Conservation (phyloP, 2,329 filamentous ascomycete genomes). For the Salinomyces thailandicus region DNA sequence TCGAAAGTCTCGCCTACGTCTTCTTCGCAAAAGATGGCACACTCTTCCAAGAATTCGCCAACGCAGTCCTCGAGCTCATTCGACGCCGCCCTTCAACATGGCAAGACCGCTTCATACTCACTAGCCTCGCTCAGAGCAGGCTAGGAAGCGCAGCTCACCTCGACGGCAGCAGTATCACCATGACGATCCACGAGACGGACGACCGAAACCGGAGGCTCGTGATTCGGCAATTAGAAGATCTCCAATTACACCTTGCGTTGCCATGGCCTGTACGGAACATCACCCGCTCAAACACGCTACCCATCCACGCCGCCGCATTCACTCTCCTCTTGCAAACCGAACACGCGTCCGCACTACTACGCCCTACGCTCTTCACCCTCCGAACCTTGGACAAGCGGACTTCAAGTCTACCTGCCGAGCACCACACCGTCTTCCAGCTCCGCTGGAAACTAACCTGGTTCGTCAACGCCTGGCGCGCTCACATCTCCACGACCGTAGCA, state of each 20-base stretch:
- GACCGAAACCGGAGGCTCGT: background rate
- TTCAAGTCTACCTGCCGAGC: slow-evolving; percentile 21
- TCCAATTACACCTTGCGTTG: slow-evolving; percentile 22
- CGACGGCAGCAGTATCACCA: slow-evolving; percentile 52
- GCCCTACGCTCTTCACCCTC: slow-evolving; percentile 35
- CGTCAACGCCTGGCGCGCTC: slow-evolving; percentile 60
- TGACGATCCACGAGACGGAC: slow-evolving; percentile 40
- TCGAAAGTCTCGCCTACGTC: slow-evolving; percentile 58
- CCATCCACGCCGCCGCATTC: slow-evolving; percentile 61
- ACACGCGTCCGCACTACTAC: slow-evolving; percentile 57
- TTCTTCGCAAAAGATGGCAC: slow-evolving; percentile 71
- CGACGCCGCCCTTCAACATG: slow-evolving; percentile 51
- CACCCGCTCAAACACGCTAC: slow-evolving; percentile 53
- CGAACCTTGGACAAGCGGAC: slow-evolving; percentile 3
- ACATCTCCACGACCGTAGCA: slow-evolving; percentile 61
- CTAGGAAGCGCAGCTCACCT: slow-evolving; percentile 46
- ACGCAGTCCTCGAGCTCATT: slow-evolving; percentile 63
- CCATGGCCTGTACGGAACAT: slow-evolving; percentile 60
- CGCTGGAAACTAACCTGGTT: slow-evolving; percentile 64
- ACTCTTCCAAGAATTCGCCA: slow-evolving; percentile 54
- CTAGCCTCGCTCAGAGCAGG: slow-evolving; percentile 63
- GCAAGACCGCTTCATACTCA: slow-evolving; percentile 74
- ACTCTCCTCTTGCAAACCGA: slow-evolving; percentile 68
- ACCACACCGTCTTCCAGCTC: slow-evolving; percentile 35
- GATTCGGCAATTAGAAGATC: slow-evolving; percentile 7